phyloP scores from a whole-genome alignment of 1,139 yeast species.

The Trichomonascaceae sp. region DNA sequence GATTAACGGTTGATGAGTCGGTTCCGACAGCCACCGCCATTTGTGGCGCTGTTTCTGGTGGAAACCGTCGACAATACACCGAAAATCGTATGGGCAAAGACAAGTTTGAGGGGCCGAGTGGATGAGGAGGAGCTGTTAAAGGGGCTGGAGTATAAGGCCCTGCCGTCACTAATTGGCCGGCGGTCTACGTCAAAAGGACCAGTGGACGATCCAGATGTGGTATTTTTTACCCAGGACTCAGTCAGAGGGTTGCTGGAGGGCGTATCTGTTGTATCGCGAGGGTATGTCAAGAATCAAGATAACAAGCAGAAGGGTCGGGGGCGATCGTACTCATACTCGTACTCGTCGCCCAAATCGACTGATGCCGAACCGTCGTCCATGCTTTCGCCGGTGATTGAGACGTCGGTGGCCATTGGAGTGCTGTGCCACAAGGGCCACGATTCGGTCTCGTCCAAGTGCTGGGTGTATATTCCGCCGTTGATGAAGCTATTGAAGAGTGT shows the following conservation, averaged over 20 bases:
- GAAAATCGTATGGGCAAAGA: conserved; percentile 38
- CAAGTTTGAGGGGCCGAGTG: conserved; percentile 11
- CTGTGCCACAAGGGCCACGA: conserved; percentile 10
- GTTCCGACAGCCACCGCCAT: conserved; percentile 3
- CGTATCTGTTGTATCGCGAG: conserved; percentile 34
- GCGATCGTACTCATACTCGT: too few species aligned
- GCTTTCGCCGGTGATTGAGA: too few species aligned
- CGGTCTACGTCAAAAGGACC: conserved; percentile 3
- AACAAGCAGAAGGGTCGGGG: conserved; percentile 4
- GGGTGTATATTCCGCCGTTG: conserved; percentile 42
- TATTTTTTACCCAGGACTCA: conserved; percentile 13
- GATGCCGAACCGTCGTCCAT: too few species aligned
- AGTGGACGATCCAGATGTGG: conserved; percentile 43
- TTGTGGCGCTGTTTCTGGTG: conserved; percentile 38
- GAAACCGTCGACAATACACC: conserved; percentile 53
- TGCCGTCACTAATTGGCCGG: conserved; percentile 57
- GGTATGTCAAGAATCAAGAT: conserved; percentile 29
- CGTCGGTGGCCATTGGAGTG: conserved; percentile 24
- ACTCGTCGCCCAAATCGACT: background rate
- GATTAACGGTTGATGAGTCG: conserved; percentile 1
- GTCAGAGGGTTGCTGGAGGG: conserved; percentile 29
- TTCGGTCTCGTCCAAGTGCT: conserved; percentile 27
- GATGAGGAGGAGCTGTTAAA: conserved; percentile 13
- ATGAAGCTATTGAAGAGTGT: conserved; percentile 27
- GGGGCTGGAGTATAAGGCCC: conserved; percentile 55